phyloP scores from a whole-genome alignment of 257 asterid species.

The Agastache rugosa region DNA sequence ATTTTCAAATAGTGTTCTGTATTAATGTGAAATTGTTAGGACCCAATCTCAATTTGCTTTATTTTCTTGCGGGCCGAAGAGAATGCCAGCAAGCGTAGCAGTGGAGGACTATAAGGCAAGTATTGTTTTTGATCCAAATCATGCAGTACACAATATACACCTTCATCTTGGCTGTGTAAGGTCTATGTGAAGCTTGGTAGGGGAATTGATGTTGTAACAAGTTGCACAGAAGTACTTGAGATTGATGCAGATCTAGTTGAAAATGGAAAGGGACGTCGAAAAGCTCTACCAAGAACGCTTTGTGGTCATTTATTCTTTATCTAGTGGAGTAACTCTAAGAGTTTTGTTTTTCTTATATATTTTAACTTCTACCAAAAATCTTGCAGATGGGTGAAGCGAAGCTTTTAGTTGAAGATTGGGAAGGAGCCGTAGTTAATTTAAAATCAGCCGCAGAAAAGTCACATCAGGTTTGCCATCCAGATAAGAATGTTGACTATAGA shows the following conservation, averaged over 20 bases:
- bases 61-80: slow-evolving; percentile 80
- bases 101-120: slow-evolving; percentile 87
- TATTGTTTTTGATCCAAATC: slow-evolving; percentile 82
- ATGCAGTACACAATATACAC: slow-evolving; percentile 72
- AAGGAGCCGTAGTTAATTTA: slow-evolving; percentile 89
- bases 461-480: slow-evolving; percentile 96
- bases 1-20: neutral
- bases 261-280: slow-evolving; percentile 13
- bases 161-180: slow-evolving; percentile 88
- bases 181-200: slow-evolving; percentile 90
- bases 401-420: slow-evolving; percentile 91
- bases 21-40: neutral
- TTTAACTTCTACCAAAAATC: slow-evolving; percentile 24
- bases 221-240: slow-evolving; percentile 83
- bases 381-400: slow-evolving; percentile 92
- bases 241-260: slow-evolving; percentile 79
- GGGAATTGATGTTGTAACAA: slow-evolving; percentile 84
- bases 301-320: neutral
- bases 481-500: slow-evolving; percentile 86
- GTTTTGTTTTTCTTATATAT: neutral
- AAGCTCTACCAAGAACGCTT: neutral
- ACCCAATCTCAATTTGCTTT: slow-evolving; percentile 12
- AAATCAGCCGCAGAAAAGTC: slow-evolving; percentile 89
- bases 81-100: slow-evolving; percentile 84
- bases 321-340: neutral